These are phyloP conservation scores for Zymoseptoria brevis DNA, from an alignment of 2,329 filamentous ascomycete genomes.

Conservation along the genomic window DNA sequence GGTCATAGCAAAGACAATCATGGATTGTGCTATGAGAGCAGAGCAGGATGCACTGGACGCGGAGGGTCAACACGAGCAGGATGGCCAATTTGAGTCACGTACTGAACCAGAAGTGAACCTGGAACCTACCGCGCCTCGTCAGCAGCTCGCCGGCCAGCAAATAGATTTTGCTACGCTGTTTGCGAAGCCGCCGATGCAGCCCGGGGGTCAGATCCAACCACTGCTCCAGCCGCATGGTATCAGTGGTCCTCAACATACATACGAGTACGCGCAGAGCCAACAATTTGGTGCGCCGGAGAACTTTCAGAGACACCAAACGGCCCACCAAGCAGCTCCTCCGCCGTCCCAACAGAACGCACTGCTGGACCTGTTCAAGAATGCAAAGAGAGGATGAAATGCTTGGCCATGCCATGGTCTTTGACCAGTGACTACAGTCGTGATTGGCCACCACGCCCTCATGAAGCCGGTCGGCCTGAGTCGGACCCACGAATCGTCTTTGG, in stretches of 20 bases:
- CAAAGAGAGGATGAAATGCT: slow-evolving; percentile 7
- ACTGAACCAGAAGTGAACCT: slow-evolving; percentile 47
- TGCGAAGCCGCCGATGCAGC: slow-evolving; percentile 9
- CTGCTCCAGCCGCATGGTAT: slow-evolving; percentile 3
- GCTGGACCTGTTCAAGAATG: slow-evolving; percentile 25
- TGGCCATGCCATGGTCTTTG: background rate
- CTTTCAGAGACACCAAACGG: background rate
- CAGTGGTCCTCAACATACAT: background rate
- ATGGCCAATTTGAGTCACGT: slow-evolving; percentile 19
- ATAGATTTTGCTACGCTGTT: slow-evolving; percentile 23
- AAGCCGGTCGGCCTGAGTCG: background rate
- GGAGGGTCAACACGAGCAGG: slow-evolving; percentile 11
- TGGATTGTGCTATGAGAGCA: slow-evolving; percentile 47
- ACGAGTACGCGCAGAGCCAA: background rate
- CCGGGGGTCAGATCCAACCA: slow-evolving; percentile 4
- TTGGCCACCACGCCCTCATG: background rate
- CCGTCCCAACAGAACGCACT: slow-evolving; percentile 17
- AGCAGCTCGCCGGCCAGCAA: slow-evolving; percentile 37
- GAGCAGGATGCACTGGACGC: slow-evolving; percentile 19
- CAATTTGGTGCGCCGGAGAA: background rate
- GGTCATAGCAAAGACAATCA: slow-evolving; percentile 47
- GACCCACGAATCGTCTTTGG: background rate
- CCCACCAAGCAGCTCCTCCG: background rate
- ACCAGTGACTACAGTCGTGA: background rate
- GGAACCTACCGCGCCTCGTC: slow-evolving; percentile 39